phyloP scores from a whole-genome alignment of 352 stramenopile species.

The Phytophthora sojae region DNA sequence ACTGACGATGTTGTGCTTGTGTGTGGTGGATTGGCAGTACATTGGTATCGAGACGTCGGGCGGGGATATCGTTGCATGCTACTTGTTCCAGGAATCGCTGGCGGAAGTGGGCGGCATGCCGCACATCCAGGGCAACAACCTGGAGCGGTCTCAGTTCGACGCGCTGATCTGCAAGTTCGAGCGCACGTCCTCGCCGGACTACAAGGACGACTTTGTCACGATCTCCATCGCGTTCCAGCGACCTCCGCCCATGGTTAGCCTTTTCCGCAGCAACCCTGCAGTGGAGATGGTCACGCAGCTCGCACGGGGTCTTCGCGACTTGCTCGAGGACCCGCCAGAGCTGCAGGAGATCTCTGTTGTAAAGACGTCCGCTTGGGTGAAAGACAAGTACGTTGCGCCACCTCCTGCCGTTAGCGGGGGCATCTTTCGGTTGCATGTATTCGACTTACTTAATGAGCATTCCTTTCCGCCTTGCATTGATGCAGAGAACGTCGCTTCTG shows the following conservation, averaged over 20 bases:
- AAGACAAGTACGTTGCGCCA: conserved; percentile 71
- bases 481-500: conserved; percentile 80
- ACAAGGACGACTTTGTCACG: conserved; percentile 77
- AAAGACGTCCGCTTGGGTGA: conserved; percentile 84
- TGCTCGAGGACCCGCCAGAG: conserved; percentile 82
- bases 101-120: conserved; percentile 86
- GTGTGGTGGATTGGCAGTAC: conserved; percentile 50
- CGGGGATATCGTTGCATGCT: conserved; percentile 83
- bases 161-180: conserved; percentile 90
- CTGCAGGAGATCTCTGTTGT: conserved; percentile 84
- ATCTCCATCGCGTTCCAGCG: conserved; percentile 90
- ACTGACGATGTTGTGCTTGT: conserved; percentile 33
- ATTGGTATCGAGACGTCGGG: conserved; percentile 83
- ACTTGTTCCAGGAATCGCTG: conserved; percentile 88
- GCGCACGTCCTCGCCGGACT: conserved; percentile 63
- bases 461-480: conserved; percentile 21
- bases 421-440: neutral
- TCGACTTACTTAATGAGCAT: conserved; percentile 25
- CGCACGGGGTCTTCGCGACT: conserved; percentile 76
- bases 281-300: conserved; percentile 88
- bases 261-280: conserved; percentile 86
- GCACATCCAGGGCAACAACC: conserved; percentile 78
- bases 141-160: conserved; percentile 87
- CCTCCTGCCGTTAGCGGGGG: neutral
- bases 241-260: conserved; percentile 76